phyloP scores from a whole-genome alignment of 2,329 filamentous ascomycete genomes.

The Trichoderma simmonsii region DNA sequence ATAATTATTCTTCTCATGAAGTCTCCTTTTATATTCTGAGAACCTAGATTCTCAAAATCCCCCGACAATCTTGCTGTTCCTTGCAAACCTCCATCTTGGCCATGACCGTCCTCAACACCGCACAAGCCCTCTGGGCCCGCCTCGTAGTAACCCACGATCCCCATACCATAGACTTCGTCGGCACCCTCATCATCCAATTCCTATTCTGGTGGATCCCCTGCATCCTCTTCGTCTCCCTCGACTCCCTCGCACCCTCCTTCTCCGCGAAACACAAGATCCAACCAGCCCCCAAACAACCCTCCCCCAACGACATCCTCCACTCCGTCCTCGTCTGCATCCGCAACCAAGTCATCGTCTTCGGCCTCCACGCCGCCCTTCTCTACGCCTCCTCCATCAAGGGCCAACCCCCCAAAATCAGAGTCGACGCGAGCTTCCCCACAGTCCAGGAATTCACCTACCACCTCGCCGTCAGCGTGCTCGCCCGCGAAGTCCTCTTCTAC shows the following conservation, averaged over 20 bases:
- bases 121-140: constrained; percentile 23
- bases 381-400: constrained; percentile 19
- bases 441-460: constrained; percentile 37
- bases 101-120: not conserved
- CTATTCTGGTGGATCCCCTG: constrained; percentile 47
- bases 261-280: constrained; percentile 54
- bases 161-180: constrained; percentile 39
- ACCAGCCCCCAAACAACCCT: constrained; percentile 48
- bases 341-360: constrained; percentile 45
- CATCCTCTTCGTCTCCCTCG: constrained; percentile 41
- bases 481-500: constrained; percentile 54
- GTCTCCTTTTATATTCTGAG: not conserved
- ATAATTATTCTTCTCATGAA: not conserved
- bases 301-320: constrained; percentile 40
- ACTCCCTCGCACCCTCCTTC: constrained; percentile 44
- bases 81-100: too few relatives aligned
- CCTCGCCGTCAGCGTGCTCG: constrained; percentile 38
- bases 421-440: constrained; percentile 38
- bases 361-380: constrained; percentile 29
- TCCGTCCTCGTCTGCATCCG: constrained; percentile 44
- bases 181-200: constrained; percentile 39
- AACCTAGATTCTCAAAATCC: not conserved
- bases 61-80: not conserved
- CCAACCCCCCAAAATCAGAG: constrained; percentile 35
- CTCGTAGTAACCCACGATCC: constrained; percentile 28